These are phyloP conservation scores for Phylloporus sp. DNA, from an alignment of 768 basidiomycete species.

Conservation along the genomic window DNA sequence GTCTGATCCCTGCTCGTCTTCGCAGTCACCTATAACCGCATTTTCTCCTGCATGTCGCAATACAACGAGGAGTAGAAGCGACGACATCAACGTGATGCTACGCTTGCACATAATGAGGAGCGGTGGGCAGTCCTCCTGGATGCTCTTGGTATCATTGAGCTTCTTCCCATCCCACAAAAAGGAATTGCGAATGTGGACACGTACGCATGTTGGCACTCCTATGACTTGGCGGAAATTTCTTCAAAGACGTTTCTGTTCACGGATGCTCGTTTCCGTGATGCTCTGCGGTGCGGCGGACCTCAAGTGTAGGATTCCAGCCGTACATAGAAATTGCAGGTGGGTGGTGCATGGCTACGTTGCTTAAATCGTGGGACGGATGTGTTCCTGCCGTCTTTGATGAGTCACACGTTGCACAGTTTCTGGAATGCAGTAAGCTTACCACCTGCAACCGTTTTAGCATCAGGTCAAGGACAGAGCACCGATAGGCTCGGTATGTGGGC, in stretches of 20 bases:
- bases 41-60: slow-evolving; percentile 24
- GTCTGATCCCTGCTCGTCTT: slow-evolving; percentile 20
- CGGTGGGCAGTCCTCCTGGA: slow-evolving; percentile 20
- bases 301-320: slow-evolving; percentile 14
- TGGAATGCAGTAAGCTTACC: slow-evolving; percentile 15
- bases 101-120: slow-evolving; percentile 22
- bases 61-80: slow-evolving; percentile 21
- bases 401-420: slow-evolving; percentile 25
- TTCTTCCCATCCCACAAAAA: slow-evolving; percentile 18
- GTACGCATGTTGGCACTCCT: slow-evolving; percentile 16
- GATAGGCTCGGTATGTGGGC: neutral
- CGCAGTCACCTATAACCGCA: slow-evolving; percentile 22
- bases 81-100: slow-evolving; percentile 28
- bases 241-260: slow-evolving; percentile 8
- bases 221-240: slow-evolving; percentile 24
- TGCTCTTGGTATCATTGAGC: slow-evolving; percentile 9
- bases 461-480: slow-evolving; percentile 19
- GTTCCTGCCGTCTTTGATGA: slow-evolving; percentile 15
- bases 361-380: slow-evolving; percentile 8
- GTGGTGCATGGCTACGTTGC: slow-evolving; percentile 21
- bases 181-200: slow-evolving; percentile 20
- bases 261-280: slow-evolving; percentile 14
- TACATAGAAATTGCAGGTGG: slow-evolving; percentile 19
- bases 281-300: slow-evolving; percentile 20
- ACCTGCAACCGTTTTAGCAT: slow-evolving; percentile 9